Evolutionary conservation across 1,139 yeast species (phyloP).

Genomic region (Maudiozyma humilis): DNA sequence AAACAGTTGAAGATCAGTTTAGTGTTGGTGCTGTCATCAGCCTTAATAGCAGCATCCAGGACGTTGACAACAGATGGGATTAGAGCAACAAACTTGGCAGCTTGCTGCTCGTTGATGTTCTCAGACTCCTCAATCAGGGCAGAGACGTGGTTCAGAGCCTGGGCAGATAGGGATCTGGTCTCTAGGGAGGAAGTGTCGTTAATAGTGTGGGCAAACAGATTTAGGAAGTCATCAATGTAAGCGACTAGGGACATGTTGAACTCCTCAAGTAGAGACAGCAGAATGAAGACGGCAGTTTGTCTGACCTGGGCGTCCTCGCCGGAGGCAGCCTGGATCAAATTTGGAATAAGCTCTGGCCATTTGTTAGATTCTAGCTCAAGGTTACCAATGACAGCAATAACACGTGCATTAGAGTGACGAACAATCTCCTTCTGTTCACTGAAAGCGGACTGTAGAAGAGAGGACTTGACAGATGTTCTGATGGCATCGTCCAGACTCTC

Average conservation of each 20-base stretch:
- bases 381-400: conserved; percentile 78
- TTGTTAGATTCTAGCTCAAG: conserved; percentile 55
- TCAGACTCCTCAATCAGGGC: conserved; percentile 55
- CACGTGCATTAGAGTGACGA: conserved; percentile 85
- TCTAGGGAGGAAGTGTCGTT: conserved; percentile 58
- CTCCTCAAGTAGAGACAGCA: conserved; percentile 71
- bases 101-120: conserved; percentile 41
- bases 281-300: conserved; percentile 77
- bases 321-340: conserved; percentile 63
- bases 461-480: conserved; percentile 54
- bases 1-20: conserved; percentile 77
- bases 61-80: conserved; percentile 80
- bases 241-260: conserved; percentile 56
- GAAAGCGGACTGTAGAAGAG: conserved; percentile 65
- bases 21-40: conserved; percentile 65
- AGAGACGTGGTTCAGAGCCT: conserved; percentile 73
- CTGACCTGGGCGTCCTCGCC: conserved; percentile 54
- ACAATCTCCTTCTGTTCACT: conserved; percentile 57
- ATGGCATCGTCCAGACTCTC: conserved; percentile 43
- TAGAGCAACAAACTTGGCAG: conserved; percentile 53
- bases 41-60: conserved; percentile 62
- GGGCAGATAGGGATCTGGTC: conserved; percentile 74
- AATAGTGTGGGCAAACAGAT: conserved; percentile 60
- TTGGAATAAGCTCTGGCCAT: conserved; percentile 76
- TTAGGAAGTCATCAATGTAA: conserved; percentile 59